A percentile compares a stretch with the other conserved stretches of the same genome.
Conservation (phyloP, 768 basidiomycete species). For the Xerocomus potaroensis region DNA sequence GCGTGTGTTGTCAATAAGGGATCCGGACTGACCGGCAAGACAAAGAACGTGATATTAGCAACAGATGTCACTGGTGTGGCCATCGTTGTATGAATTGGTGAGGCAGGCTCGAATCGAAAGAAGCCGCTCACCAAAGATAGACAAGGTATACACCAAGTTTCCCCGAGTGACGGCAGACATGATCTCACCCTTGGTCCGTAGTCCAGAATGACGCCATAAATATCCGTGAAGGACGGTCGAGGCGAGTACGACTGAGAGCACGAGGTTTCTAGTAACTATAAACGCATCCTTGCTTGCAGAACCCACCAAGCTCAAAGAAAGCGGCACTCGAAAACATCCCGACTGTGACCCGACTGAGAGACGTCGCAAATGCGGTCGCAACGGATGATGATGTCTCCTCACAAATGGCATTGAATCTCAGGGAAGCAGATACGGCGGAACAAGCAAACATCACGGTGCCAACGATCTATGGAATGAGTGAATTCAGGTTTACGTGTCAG, state of each 20-base stretch:
- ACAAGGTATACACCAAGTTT: constrained; percentile 6
- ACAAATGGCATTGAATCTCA: constrained; percentile 7
- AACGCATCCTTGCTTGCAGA: not conserved
- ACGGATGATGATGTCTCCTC: constrained; percentile 1
- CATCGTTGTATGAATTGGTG: not conserved
- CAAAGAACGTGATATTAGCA: not conserved
- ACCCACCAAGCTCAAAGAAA: constrained; percentile 11
- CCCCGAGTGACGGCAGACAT: constrained; percentile 3
- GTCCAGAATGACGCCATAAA: not conserved
- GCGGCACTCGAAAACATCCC: constrained; percentile 10
- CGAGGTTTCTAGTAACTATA: not conserved
- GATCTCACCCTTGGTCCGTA: not conserved
- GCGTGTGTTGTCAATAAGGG: not conserved
- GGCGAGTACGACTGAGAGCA: constrained; percentile 2
- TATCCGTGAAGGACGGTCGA: constrained; percentile 4
- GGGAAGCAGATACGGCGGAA: not conserved
- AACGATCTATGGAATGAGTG: not conserved
- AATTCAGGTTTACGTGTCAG: not conserved
- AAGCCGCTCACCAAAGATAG: constrained; percentile 6
- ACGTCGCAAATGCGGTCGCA: not conserved
- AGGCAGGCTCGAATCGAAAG: not conserved
- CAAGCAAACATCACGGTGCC: constrained; percentile 5
- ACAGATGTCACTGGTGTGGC: not conserved
- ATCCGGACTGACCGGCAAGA: not conserved
- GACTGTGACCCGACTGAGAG: constrained; percentile 5